Conservation (phyloP, 371 early-diverging fungal genomes). For the Pancytospora epiphaga region DNA sequence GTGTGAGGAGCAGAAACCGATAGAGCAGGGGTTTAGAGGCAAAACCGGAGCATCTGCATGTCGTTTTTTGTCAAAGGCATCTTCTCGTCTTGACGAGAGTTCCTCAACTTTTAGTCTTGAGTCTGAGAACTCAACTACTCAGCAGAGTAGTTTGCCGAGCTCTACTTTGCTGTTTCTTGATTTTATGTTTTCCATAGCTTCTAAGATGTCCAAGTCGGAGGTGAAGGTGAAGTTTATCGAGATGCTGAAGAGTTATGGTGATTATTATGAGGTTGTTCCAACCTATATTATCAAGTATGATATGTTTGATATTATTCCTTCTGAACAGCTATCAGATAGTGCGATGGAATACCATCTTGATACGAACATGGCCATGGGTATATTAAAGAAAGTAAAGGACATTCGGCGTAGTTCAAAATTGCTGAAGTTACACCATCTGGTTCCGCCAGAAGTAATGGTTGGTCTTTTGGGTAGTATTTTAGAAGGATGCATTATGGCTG, state of each 20-base stretch:
- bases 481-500: slow-evolving; percentile 37
- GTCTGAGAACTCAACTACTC: background rate
- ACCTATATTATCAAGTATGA: slow-evolving; percentile 45
- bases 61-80: background rate
- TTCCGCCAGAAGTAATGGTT: slow-evolving; percentile 31
- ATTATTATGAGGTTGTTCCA: slow-evolving; percentile 38
- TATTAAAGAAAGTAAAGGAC: slow-evolving; percentile 30
- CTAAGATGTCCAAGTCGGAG: slow-evolving; percentile 9
- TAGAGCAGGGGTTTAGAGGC: background rate
- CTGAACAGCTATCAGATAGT: background rate
- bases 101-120: slow-evolving; percentile 6
- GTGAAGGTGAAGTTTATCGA: slow-evolving; percentile 44
- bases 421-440: slow-evolving; percentile 35
- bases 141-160: background rate
- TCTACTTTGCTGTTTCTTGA: slow-evolving; percentile 35
- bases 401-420: slow-evolving; percentile 39
- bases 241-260: slow-evolving; percentile 21
- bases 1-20: background rate
- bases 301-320: slow-evolving; percentile 41
- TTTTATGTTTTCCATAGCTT: slow-evolving; percentile 39
- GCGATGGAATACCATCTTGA: slow-evolving; percentile 16
- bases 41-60: background rate
- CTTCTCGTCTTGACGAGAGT: background rate
- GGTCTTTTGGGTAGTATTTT: slow-evolving; percentile 36
- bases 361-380: slow-evolving; percentile 13